phyloP scores from a whole-genome alignment of 2,329 filamentous ascomycete genomes.

The Fonsecaea erecta region DNA sequence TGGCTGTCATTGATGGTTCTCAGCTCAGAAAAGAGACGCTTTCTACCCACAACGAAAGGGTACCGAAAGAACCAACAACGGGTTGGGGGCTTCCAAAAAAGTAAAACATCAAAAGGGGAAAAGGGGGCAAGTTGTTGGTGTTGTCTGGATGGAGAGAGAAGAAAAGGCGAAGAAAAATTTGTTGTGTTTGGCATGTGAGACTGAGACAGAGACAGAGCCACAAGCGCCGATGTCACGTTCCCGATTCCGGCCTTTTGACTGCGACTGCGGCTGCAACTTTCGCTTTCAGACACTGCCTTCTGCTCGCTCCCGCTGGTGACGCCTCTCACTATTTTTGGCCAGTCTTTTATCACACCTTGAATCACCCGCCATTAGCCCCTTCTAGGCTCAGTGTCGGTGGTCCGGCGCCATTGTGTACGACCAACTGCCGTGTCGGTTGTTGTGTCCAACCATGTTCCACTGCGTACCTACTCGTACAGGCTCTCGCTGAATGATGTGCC shows the following conservation, averaged over 20 bases:
- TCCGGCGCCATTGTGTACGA: neutral
- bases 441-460: too few relatives aligned
- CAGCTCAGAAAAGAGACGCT: constrained; percentile 4
- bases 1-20: neutral
- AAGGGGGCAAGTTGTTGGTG: neutral
- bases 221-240: neutral
- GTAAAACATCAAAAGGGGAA: neutral
- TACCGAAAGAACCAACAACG: neutral
- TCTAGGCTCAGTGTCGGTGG: neutral
- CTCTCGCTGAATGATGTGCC: neutral
- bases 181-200: neutral
- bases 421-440: neutral
- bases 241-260: neutral
- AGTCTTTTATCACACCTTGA: neutral
- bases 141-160: neutral
- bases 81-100: neutral
- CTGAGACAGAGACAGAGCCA: neutral
- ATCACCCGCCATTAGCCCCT: neutral
- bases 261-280: neutral
- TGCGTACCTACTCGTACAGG: too few relatives aligned
- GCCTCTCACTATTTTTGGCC: constrained; percentile 12
- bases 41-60: neutral
- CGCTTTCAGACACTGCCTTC: neutral
- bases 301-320: neutral
- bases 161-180: neutral